Base-by-base conservation (phyloP, 495 filamentous ascomycete species). In the Penicillium manginii region DNA sequence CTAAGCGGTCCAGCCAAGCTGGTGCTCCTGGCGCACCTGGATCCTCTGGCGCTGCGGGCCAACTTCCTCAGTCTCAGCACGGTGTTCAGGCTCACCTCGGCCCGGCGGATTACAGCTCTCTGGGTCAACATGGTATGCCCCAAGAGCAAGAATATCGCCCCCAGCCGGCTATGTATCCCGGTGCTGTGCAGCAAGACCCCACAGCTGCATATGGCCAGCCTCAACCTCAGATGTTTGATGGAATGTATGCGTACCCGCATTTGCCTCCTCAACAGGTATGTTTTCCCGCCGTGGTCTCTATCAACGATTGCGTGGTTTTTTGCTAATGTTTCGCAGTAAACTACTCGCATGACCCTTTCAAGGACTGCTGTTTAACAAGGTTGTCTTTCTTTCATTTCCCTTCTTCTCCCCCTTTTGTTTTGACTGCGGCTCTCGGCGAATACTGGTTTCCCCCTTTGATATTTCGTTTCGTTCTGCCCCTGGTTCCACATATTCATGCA, bases 251-350 rank as follows among this genome's bases (percentile, higher is more conserved):
- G 32, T 94, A 91, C 73, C 83, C 88, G 35, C 80, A 85, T 59
- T 88, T 96, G 81, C 89, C 89, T 60, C 83, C 88, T 59, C 92
- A 96, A 75, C 91, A 93, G 83, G 91, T 93, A 82, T n/a, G 35
- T 37, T 37, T 37, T 37, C 35, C 35, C 12, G 26, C 26, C 9
- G 26, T 29, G 26, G 26, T 29, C 5, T 29, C 26, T 8, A 29
- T 29, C 26, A 29, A 8, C 9, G 4, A 29, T 29, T 26, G 23
- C 7, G 23, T 26, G 23, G 23, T 26, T 6, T 26, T 26, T 26
- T 26, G 26, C 26, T 29, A 29, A 29, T 7, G 9, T 29, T 29
- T 29, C 26, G 26, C 26, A 29, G 26, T 29, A 29, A 29, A 29
- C 9, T n/a, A 1, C 26, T 29, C 6, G 26, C 26, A 29, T 29